These are phyloP conservation scores for Dacryopinax primogenitus DNA, from an alignment of 768 basidiomycete genomes.

Conservation along the genomic window DNA sequence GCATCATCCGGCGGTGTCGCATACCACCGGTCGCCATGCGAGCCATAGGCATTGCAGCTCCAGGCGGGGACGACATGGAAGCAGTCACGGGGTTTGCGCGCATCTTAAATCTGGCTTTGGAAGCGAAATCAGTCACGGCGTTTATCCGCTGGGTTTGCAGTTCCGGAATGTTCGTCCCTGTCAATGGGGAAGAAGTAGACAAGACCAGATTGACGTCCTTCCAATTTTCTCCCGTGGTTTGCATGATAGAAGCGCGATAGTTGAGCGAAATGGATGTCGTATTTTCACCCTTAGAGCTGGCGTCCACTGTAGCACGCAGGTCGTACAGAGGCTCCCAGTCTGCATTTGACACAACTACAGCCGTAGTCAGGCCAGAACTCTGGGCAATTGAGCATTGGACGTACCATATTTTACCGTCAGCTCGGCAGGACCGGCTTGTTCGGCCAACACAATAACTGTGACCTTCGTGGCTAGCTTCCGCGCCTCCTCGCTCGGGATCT, in stretches of 20 bases:
- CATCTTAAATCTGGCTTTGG: not conserved
- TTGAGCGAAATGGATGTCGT: conserved; percentile 35
- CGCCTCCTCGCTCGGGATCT: conserved; percentile 12
- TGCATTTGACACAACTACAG: conserved; percentile 37
- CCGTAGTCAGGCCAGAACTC: not conserved
- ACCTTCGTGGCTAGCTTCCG: conserved; percentile 24
- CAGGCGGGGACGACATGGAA: not conserved
- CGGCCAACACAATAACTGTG: conserved; percentile 34
- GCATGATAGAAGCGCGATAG: conserved; percentile 42
- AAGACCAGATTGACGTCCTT: conserved; percentile 37
- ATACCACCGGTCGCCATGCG: not conserved
- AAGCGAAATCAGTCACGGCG: not conserved
- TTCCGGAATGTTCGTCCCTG: conserved; percentile 18
- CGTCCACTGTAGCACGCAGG: conserved; percentile 39
- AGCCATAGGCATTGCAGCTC: not conserved
- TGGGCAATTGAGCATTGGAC: conserved; percentile 17
- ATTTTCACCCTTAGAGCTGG: conserved; percentile 25
- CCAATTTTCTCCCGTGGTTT: conserved; percentile 54
- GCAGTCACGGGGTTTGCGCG: too few relatives aligned
- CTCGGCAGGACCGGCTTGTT: conserved; percentile 29
- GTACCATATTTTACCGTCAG: conserved; percentile 44
- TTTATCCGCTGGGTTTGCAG: conserved; percentile 10
- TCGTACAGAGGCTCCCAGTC: conserved; percentile 47
- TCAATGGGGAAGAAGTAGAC: conserved; percentile 32
- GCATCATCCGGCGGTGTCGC: too few relatives aligned